phyloP scores from a whole-genome alignment of 805 yeast species.

The Zygotorulaspora florentina region DNA sequence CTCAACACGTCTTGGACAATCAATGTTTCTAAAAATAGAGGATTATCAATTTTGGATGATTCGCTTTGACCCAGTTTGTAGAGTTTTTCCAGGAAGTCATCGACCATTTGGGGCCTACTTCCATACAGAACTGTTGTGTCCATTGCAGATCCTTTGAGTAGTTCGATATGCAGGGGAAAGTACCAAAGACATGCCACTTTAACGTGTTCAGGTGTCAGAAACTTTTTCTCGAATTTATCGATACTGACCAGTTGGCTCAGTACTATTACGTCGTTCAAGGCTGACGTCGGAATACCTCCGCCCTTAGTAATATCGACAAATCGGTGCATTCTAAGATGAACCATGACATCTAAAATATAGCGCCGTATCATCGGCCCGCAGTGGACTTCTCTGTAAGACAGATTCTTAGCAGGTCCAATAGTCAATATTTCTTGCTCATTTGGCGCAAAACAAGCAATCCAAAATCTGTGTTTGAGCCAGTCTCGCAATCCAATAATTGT shows the following conservation, averaged over 20 bases:
- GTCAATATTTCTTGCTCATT: conserved; percentile 5
- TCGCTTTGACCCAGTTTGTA: conserved; percentile 18
- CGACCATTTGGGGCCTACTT: conserved; percentile 26
- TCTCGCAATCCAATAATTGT: conserved; percentile 14
- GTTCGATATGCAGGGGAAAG: conserved; percentile 51
- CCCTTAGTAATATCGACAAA: conserved; percentile 39
- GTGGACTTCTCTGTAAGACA: conserved; percentile 24
- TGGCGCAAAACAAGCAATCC: conserved; percentile 28
- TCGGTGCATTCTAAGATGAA: conserved; percentile 53
- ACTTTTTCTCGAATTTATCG: conserved; percentile 32
- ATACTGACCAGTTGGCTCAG: conserved; percentile 40
- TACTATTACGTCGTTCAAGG: conserved; percentile 42
- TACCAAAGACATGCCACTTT: conserved; percentile 45
- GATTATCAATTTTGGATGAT: conserved; percentile 18
- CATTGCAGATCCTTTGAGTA: conserved; percentile 37
- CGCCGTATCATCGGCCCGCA: conserved; percentile 46
- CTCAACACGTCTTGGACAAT: conserved; percentile 50
- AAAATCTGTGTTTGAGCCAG: conserved; percentile 42
- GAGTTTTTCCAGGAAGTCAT: conserved; percentile 23
- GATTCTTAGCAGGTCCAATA: neutral
- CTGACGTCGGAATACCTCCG: conserved; percentile 49
- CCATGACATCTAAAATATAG: conserved; percentile 55
- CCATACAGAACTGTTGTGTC: conserved; percentile 31
- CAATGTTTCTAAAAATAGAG: conserved; percentile 37
- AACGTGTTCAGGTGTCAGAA: conserved; percentile 51